phyloP scores from a whole-genome alignment of 2,329 filamentous ascomycete genomes.

The Colletotrichum simmondsii region DNA sequence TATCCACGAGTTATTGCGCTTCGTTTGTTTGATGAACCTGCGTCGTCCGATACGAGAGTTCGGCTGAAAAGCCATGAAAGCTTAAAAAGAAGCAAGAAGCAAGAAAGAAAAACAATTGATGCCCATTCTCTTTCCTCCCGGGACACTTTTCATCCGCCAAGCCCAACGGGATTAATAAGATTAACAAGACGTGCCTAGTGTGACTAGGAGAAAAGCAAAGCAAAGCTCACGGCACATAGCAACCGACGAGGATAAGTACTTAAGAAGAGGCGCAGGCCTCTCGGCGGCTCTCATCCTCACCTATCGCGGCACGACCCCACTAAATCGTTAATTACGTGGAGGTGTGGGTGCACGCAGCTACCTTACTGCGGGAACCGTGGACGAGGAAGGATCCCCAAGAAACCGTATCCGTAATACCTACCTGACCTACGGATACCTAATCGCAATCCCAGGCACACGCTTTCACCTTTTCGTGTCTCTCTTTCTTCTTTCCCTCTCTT shows the following conservation, averaged over 20 bases:
- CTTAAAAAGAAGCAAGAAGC: neutral
- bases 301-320: conserved; percentile 20
- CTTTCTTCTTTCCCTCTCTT: conserved; percentile 2
- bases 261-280: conserved; percentile 27
- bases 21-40: neutral
- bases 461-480: neutral
- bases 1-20: neutral
- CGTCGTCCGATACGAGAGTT: neutral
- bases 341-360: conserved; percentile 21
- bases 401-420: conserved; percentile 2
- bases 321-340: conserved; percentile 26
- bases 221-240: neutral
- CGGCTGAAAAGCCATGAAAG: conserved; percentile 1
- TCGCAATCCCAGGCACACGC: conserved; percentile 15
- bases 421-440: conserved; percentile 9
- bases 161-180: neutral
- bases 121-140: neutral
- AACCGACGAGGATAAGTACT: neutral
- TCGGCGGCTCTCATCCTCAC: conserved; percentile 19
- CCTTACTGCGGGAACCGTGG: conserved; percentile 5
- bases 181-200: neutral
- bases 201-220: neutral
- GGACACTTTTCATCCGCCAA: neutral
- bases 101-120: neutral
- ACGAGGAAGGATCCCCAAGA: conserved; percentile 9